Percentiles rank a stretch among this genome's conserved stretches.
phyloP scores from a whole-genome alignment of 2,329 filamentous ascomycete genomes.

The Cordyceps cicadae region DNA sequence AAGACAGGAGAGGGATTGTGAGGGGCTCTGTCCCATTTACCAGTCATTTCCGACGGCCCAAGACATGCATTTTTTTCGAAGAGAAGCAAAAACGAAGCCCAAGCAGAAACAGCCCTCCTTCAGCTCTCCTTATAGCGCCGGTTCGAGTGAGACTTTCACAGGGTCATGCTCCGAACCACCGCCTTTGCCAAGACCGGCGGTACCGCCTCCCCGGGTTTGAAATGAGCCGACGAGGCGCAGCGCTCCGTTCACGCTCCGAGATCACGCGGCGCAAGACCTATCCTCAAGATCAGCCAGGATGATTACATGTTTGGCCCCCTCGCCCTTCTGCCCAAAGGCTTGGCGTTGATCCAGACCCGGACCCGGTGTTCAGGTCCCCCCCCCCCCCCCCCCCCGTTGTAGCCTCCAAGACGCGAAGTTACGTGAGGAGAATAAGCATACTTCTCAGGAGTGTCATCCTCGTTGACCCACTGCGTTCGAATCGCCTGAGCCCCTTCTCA shows the following conservation, averaged over 20 bases:
- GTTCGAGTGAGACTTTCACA: too few species aligned
- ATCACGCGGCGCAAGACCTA: background rate
- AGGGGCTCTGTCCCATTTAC: background rate
- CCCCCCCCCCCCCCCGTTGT: background rate
- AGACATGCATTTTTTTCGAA: background rate
- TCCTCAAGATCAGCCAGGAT: background rate
- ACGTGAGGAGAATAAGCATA: slow-evolving; percentile 13
- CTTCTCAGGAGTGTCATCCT: slow-evolving; percentile 11
- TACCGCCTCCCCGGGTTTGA: background rate
- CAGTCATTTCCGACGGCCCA: background rate
- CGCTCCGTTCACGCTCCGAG: background rate
- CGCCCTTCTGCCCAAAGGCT: background rate
- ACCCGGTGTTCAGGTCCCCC: background rate
- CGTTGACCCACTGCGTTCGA: slow-evolving; percentile 1
- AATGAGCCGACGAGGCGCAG: background rate
- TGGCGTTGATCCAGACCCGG: background rate
- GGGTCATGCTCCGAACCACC: background rate
- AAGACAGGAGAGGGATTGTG: background rate
- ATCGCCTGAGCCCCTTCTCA: slow-evolving; percentile 3
- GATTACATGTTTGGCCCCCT: background rate
- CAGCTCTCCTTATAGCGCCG: too few species aligned
- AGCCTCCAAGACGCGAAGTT: slow-evolving; percentile 7
- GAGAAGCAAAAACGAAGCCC: background rate
- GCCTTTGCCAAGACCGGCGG: background rate
- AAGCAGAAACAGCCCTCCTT: background rate